Evolutionary conservation across 2,329 filamentous ascomycete genomes (phyloP).

Genomic region (Botrytis fabae): DNA sequence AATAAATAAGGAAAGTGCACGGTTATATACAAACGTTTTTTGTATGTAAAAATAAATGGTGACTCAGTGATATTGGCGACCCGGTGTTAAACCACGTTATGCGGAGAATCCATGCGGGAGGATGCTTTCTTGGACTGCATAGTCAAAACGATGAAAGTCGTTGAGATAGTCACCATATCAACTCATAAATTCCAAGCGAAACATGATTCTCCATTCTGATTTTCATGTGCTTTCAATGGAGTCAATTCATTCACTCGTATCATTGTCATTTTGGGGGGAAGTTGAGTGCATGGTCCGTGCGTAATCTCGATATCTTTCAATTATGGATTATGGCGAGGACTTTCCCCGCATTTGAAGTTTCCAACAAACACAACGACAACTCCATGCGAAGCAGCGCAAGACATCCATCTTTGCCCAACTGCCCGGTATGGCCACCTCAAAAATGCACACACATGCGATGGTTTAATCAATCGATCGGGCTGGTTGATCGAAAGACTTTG

Average conservation of each 20-base stretch:
- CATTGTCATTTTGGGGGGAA: background rate
- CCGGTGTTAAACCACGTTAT: no score
- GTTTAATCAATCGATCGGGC: background rate
- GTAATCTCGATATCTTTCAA: background rate
- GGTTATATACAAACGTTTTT: no score
- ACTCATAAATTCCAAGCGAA: background rate
- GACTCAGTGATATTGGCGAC: no score
- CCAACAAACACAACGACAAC: background rate
- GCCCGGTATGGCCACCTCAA: background rate
- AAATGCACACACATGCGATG: background rate
- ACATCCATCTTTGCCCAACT: background rate
- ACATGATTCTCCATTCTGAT: background rate
- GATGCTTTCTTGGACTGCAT: background rate
- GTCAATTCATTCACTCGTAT: background rate
- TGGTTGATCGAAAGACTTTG: background rate
- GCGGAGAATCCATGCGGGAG: background rate
- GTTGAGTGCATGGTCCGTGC: background rate
- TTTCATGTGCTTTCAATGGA: background rate
- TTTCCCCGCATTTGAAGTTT: constrained; percentile 3
- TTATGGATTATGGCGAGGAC: background rate
- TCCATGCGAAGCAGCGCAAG: background rate
- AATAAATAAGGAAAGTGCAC: no score
- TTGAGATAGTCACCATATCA: background rate
- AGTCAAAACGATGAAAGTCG: background rate
- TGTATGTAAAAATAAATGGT: no score